Evolutionary conservation across 139 green algal genomes (phyloP), one percentile per base, ranked within the genome.

Genomic region (Chlamydomonas incerta): DNA sequence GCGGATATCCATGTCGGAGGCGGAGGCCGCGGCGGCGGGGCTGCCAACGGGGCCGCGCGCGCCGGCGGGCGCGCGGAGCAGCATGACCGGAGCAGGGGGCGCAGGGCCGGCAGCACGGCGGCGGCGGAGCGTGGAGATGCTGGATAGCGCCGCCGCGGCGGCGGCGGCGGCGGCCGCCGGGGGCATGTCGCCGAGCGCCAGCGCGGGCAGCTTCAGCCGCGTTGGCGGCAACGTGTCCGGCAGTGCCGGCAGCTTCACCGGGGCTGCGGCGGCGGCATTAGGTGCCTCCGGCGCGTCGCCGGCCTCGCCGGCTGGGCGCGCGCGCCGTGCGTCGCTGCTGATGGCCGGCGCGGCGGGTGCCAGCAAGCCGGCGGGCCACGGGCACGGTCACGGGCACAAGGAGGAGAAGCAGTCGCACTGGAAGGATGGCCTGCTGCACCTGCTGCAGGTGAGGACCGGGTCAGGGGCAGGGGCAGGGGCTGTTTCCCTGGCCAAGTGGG

Each of bases 401-500:
- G 24, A 41, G 28, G 33, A 34, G 34, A 41, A 35, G 34, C 20
- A 47, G 17, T 46, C 60, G 5, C 41, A 50, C 41, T 83, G 75
- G 75, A 65, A 65, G 17, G 75, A 83, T 10, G 75, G 31, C 23
- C 75, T 83, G 37, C 60, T 72, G 52, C 58, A 65, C 13, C n/a
- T 83, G 60, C 62, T 83, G 74, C 74, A 82, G 74, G 74, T 71
- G 20, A n/a, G 73, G 13, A 17, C n/a, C n/a, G n/a, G n/a, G n/a
- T n/a, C n/a, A n/a, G n/a, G n/a, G n/a, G n/a, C n/a, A n/a, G n/a
- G n/a, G n/a, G n/a, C n/a, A n/a, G n/a, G n/a, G n/a, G n/a, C n/a
- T n/a, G n/a, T n/a, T n/a, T n/a, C n/a, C n/a, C n/a, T n/a, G n/a
- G n/a, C 1, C 13, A 9, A 46, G 15, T n/a, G 35, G 2, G 26